Base-by-base conservation (phyloP, 2,329 filamentous ascomycete species). In the Dothidotthia symphoricarpi region DNA sequence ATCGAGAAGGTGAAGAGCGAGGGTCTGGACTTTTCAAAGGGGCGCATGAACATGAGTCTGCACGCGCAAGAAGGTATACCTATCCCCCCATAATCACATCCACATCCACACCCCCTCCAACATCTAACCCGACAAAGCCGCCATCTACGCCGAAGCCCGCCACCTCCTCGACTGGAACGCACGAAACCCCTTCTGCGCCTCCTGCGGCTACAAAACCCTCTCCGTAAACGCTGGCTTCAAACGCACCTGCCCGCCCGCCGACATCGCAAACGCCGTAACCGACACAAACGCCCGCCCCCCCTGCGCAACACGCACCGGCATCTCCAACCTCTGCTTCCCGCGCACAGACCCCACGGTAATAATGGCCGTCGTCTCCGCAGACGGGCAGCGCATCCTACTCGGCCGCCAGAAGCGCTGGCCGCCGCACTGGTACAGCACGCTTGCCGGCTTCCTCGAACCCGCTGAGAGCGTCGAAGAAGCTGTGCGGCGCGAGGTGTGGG, bases 291-390 rank as follows among this genome's bases (percentile, higher is more conserved):
- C 66, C 16, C 82, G 88, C 7, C 76, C 76, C 1, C 77, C 84
- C 13, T 98, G 93, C 68, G 82, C 80, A 6, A 94, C 90, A 1
- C 81, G 93, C 36, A 85, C 81, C 26, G 89, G 88, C 16, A 72
- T 98, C 30, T 95, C 89, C 22, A 98, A 98, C 69, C 76, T 96
- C 36, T 85, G 78, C 59, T 97, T 96, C 74, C 91, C 91, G 3
- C 81, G 90, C 34, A 96, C 91, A 2, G 90, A 96, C 57, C 89
- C 90, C 1, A 95, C 88, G 17, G 89, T 97, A 64, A 98, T 98
- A 69, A 90, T 94, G 70, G 91, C 90, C 1, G 84, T 96, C 9
- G 80, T 97, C 22, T 94, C 86, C 36, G 75, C 83, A 34, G 87
- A 94, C 53, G 85, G 85, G 33, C 78, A 83, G 50, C 80, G 81